These are phyloP conservation scores for Teunomyces panamensis DNA, from an alignment of 805 yeast genomes.

Conservation along the genomic window DNA sequence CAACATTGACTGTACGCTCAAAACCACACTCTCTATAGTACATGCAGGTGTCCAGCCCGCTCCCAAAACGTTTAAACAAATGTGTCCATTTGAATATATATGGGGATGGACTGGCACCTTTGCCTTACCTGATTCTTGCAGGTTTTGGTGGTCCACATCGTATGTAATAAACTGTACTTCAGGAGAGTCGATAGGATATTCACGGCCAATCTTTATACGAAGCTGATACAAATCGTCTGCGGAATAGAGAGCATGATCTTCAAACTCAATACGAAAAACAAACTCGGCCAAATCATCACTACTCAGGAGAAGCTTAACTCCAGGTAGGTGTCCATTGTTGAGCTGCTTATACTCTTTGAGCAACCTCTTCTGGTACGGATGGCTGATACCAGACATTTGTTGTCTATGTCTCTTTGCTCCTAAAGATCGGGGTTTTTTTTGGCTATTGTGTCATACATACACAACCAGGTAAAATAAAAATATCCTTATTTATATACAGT, in stretches of 20 bases:
- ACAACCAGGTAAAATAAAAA: too few species aligned
- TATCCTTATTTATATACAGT: not conserved
- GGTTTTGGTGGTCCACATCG: slow-evolving; percentile 11
- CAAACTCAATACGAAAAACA: slow-evolving; percentile 18
- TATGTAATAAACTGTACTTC: slow-evolving; percentile 48
- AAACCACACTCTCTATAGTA: slow-evolving; percentile 42
- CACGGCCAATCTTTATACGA: slow-evolving; percentile 38
- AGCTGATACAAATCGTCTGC: slow-evolving; percentile 36
- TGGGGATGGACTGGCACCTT: slow-evolving; percentile 70
- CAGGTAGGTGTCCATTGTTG: slow-evolving; percentile 14
- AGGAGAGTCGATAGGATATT: slow-evolving; percentile 61
- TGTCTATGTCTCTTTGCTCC: not conserved
- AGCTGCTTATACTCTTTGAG: slow-evolving; percentile 26
- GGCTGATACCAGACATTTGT: slow-evolving; percentile 7
- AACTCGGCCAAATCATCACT: slow-evolving; percentile 18
- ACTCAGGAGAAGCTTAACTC: slow-evolving; percentile 19
- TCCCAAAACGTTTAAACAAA: slow-evolving; percentile 67
- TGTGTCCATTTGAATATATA: slow-evolving; percentile 72
- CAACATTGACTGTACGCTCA: slow-evolving; percentile 67
- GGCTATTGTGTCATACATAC: not conserved
- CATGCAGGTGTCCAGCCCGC: slow-evolving; percentile 68
- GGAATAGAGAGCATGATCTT: slow-evolving; percentile 10
- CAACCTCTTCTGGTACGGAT: slow-evolving; percentile 28
- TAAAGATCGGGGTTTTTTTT: not conserved
- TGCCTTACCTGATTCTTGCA: not conserved